Conservation (phyloP, 139 green algal genomes). For the Chlorella sorokiniana region DNA sequence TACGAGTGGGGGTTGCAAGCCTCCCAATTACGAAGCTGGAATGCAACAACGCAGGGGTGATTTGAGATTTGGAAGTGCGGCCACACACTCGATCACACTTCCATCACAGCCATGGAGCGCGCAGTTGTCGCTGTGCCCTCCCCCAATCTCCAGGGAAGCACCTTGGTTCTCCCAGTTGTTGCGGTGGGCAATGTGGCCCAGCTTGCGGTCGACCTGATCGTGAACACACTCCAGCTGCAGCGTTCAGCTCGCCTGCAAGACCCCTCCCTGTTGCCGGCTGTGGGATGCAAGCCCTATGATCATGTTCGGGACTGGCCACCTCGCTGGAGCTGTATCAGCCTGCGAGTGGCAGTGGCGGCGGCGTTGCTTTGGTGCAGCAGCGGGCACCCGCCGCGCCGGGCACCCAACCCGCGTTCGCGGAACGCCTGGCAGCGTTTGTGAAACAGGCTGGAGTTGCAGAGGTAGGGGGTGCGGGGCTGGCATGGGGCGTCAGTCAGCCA, state of each 20-base stretch:
- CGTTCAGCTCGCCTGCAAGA: constrained; percentile 55
- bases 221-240: constrained; percentile 45
- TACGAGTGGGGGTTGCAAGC: too few species aligned
- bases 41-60: too few species aligned
- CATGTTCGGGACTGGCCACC: constrained; percentile 42
- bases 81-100: too few species aligned
- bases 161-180: constrained; percentile 17
- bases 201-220: constrained; percentile 76
- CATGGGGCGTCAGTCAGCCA: neutral
- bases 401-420: constrained; percentile 54
- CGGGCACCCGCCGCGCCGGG: constrained; percentile 58
- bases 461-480: neutral
- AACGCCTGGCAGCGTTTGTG: constrained; percentile 56
- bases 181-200: constrained; percentile 74
- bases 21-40: too few species aligned
- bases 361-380: constrained; percentile 73
- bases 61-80: too few species aligned
- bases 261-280: constrained; percentile 62
- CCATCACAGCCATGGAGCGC: neutral
- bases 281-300: constrained; percentile 64
- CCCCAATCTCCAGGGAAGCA: neutral
- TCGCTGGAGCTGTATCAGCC: constrained; percentile 64
- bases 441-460: constrained; percentile 25
- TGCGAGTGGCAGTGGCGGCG: neutral
- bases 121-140: neutral